phyloP scores from a whole-genome alignment of 1,284 basidiomycete species.

The Malassezia caprae region DNA sequence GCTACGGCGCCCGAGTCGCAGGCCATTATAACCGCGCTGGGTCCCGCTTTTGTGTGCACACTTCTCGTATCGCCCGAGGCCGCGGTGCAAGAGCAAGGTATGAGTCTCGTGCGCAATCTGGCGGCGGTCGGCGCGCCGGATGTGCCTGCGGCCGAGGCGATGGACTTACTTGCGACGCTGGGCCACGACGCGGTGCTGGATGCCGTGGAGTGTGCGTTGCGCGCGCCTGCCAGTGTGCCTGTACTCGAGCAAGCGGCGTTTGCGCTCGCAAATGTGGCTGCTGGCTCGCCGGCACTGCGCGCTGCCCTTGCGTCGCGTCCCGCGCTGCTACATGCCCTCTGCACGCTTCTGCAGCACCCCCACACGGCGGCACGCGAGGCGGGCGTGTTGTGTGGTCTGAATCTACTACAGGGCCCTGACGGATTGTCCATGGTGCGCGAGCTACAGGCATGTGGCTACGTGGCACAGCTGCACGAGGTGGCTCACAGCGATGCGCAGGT shows the following conservation, averaged over 20 bases:
- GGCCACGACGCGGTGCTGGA: slow-evolving; percentile 23
- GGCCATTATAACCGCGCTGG: slow-evolving; percentile 23
- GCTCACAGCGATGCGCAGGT: neutral
- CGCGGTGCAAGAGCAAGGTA: slow-evolving; percentile 33
- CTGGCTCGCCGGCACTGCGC: slow-evolving; percentile 24
- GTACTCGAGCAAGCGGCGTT: slow-evolving; percentile 35
- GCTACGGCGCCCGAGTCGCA: slow-evolving; percentile 23
- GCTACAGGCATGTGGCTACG: slow-evolving; percentile 9
- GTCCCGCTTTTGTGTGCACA: slow-evolving; percentile 15
- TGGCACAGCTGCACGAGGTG: neutral
- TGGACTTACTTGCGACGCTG: slow-evolving; percentile 23
- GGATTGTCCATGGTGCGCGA: neutral
- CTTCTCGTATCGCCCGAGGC: slow-evolving; percentile 14
- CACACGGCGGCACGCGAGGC: slow-evolving; percentile 3
- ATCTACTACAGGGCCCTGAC: neutral
- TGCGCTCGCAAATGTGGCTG: slow-evolving; percentile 35
- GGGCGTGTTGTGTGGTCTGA: slow-evolving; percentile 7
- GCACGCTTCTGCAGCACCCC: slow-evolving; percentile 21
- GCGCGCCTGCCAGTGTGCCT: neutral
- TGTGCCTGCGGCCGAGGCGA: neutral
- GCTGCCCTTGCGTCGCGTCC: slow-evolving; percentile 21
- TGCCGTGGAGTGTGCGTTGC: slow-evolving; percentile 29
- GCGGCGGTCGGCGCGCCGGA: slow-evolving; percentile 8
- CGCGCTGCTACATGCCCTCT: slow-evolving; percentile 33
- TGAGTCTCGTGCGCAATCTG: slow-evolving; percentile 39